Base-by-base conservation (phyloP, 257 asterid species). In the Thymus mandschuricus region DNA sequence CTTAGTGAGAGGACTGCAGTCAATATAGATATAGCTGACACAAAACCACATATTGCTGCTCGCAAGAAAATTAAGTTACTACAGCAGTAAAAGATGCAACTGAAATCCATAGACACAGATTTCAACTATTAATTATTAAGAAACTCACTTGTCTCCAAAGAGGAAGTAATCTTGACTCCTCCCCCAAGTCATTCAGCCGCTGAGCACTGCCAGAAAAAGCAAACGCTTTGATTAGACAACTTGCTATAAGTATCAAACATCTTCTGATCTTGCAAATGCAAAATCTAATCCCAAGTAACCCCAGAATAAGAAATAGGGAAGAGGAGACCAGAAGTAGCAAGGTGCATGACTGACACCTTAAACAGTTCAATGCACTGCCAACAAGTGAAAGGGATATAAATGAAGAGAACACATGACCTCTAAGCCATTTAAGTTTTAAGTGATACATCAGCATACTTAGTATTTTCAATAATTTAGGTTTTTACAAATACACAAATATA, bases 131-230 rank as follows among this genome's bases (percentile, higher is more conserved):
- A 41, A 40, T 5, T 52, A 21, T 50, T 8, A 35, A 57, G 74
- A 73, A 61, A 80, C 92, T 80, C 83, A 95, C 99, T 87, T 95
- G 99, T 90, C 98, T 86, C 98, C 99, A 95, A 58, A 95, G 92
- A 72, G 99, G 98, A 75, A 95, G 96, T 79, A 86, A 70, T 84
- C 86, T 95, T 64, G 98, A 88, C 77, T 95, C 97, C 75, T 92
- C 95, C 55, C 98, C 99, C 83, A 95, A 81, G 66, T 86, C 99
- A 60, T 92, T 84, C 81, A 95, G 81, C 63, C 98, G 82, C 76
- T 95, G 99, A 68, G 89, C 82, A 76, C 99, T 95, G 95, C 78
- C 80, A 76, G 69, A 76, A 41, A 73, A 74, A 57, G 27, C 72
- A 70, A 11, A 68, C 71, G 54, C 45, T 70, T 63, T 35, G 41